Evolutionary conservation across 2,329 filamentous ascomycete species (phyloP), one percentile per base, ranked within the genome.

Genomic region (Alternaria alternata): DNA sequence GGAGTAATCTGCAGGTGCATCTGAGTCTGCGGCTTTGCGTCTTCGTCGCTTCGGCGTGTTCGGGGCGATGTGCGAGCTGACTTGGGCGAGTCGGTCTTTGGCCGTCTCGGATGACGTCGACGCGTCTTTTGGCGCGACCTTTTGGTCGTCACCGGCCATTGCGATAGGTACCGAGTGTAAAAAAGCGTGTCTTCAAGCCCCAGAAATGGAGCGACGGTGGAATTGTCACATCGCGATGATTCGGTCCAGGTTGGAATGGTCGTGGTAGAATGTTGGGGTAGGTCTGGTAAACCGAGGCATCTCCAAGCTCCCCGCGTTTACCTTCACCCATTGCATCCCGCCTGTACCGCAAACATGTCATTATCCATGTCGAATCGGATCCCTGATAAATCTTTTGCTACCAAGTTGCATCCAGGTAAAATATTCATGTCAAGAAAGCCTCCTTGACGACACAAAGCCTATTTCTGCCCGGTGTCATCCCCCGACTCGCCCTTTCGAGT

Each of bases 1-100:
- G 34, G 84, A 86, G 73, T 89, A 87, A 73, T 89, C 87, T 51
- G 85, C 81, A 26, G 87, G 87, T 0, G 87, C 80, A 8, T 80
- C 79, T 36, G 77, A 71, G 36, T 78, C 71, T 26, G 76, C 72
- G 7, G 67, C 71, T 56, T 76, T 78, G 42, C 73, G 74, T 64
- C 74, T 71, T 59, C 74, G 72, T 41, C 73, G 72, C 73, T 78
- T 79, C 22, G 74, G 69, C 16, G 76, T 76, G 61, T 77, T 76
- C 28, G 72, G 63, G 52, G 69, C 46, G 55, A 84, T 71, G 65
- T 85, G 81, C 3, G 78, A 77, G 22, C 79, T 80, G 51, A 86
- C 78, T 69, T 86, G 83, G 30, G 75, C 75, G 28, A 86, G 79
- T 9, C 84, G 80, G 49, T 81, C 74, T 49, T 75, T 73, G 6